These are phyloP conservation scores for Yamadazyma takamatsuzukensis DNA, from an alignment of 805 yeast genomes.

Conservation along the genomic window DNA sequence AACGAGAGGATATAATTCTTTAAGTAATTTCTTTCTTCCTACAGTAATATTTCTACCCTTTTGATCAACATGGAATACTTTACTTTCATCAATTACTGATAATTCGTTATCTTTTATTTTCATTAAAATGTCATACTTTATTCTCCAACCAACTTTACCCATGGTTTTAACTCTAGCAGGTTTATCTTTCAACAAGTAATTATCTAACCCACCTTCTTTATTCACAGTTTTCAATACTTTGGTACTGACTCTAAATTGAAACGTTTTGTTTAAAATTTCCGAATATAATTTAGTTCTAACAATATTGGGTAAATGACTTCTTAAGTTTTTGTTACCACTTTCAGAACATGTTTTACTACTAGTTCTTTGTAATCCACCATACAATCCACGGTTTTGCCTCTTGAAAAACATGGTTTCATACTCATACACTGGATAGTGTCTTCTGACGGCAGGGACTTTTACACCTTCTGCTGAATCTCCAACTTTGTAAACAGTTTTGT, in stretches of 20 bases:
- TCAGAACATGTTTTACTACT: conserved; percentile 79
- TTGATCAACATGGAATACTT: conserved; percentile 49
- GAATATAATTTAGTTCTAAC: conserved; percentile 79
- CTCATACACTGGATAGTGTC: conserved; percentile 26
- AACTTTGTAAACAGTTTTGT: conserved; percentile 29
- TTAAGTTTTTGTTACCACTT: conserved; percentile 65
- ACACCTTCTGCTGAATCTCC: conserved; percentile 26
- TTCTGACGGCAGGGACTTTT: conserved; percentile 18
- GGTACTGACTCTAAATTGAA: conserved; percentile 66
- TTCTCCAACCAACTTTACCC: conserved; percentile 89
- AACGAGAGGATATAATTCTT: conserved; percentile 50
- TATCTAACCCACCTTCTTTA: conserved; percentile 93
- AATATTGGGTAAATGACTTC: conserved; percentile 80
- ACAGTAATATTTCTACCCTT: conserved; percentile 48
- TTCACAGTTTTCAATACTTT: conserved; percentile 82
- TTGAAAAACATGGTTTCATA: conserved; percentile 76
- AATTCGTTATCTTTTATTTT: conserved; percentile 37
- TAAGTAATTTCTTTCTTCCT: conserved; percentile 63
- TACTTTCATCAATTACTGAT: conserved; percentile 33
- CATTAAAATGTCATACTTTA: conserved; percentile 70
- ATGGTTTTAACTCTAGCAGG: conserved; percentile 88
- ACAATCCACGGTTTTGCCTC: conserved; percentile 82
- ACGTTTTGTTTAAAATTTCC: conserved; percentile 58
- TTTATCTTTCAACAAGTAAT: conserved; percentile 80
- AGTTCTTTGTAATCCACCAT: conserved; percentile 81